Evolutionary conservation across 441 rosid species (phyloP).

Genomic region (Populus tomentosa): DNA sequence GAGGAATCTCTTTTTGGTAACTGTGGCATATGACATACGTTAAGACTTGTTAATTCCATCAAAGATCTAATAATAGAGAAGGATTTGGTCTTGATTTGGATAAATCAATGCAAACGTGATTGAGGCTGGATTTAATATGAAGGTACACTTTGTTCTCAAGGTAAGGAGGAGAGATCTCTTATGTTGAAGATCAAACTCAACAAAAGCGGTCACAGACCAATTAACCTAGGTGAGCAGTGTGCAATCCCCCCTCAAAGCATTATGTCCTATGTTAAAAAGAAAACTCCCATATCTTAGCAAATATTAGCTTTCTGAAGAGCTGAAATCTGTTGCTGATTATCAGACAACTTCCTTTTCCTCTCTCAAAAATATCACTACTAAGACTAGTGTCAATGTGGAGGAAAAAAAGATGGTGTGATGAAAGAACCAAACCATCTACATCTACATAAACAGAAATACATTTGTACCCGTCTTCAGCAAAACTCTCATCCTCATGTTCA

Average conservation of each 20-base stretch:
- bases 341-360: not conserved
- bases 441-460: not conserved
- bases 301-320: not conserved
- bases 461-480: slow-evolving; percentile 73
- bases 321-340: not conserved
- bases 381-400: not conserved
- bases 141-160: not conserved
- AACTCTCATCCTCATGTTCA: slow-evolving; percentile 47
- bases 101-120: not conserved
- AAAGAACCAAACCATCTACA: not conserved
- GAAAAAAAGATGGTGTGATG: not conserved
- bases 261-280: not conserved
- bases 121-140: not conserved
- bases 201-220: not conserved
- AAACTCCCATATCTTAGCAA: not conserved
- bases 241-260: not conserved
- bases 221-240: too few relatives aligned
- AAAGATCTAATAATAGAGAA: not conserved
- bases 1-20: not conserved
- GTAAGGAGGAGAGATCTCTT: not conserved
- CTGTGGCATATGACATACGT: not conserved
- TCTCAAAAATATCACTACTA: not conserved
- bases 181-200: not conserved
- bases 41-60: not conserved
- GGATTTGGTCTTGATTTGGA: not conserved